Conservation (phyloP, 2,329 filamentous ascomycete genomes). For the Gnomoniopsis smithogilvyi region DNA sequence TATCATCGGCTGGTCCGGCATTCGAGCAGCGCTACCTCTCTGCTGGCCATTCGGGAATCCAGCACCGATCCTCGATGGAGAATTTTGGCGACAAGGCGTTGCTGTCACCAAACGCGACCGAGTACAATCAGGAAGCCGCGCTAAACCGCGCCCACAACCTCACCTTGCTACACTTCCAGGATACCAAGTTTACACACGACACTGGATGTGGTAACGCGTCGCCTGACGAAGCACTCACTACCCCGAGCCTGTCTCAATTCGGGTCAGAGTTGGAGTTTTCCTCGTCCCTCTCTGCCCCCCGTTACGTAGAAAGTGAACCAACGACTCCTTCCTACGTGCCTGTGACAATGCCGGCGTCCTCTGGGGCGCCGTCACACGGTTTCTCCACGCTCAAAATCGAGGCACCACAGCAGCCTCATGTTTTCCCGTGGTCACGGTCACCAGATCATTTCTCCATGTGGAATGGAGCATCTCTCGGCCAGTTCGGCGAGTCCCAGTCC, state of each 20-base stretch:
- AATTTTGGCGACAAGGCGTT: conserved; percentile 35
- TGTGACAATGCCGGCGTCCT: conserved; percentile 39
- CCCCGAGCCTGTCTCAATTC: conserved; percentile 43
- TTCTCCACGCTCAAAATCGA: conserved; percentile 44
- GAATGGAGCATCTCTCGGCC: conserved; percentile 6
- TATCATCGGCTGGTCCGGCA: conserved; percentile 8
- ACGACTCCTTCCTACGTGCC: conserved; percentile 45
- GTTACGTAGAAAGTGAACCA: conserved; percentile 48
- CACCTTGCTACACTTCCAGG: conserved; percentile 22
- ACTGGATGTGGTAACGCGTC: conserved; percentile 30
- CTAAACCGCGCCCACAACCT: conserved; percentile 13
- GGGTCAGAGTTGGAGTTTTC: conserved; percentile 45
- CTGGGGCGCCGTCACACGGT: conserved; percentile 28
- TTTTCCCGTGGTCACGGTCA: conserved; percentile 28
- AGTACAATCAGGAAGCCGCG: conserved; percentile 32
- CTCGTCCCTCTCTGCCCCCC: conserved; percentile 36
- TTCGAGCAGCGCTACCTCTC: conserved; percentile 16
- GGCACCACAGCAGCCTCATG: conserved; percentile 42
- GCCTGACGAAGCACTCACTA: conserved; percentile 47
- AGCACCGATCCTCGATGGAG: conserved; percentile 28
- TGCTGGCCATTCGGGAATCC: conserved; percentile 25
- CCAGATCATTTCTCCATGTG: conserved; percentile 13
- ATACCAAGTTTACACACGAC: conserved; percentile 27
- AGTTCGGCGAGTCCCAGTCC: conserved; percentile 28
- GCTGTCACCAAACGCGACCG: conserved; percentile 35